Percentiles rank a stretch among this genome's conserved stretches.
Evolutionary conservation across 2,329 filamentous ascomycete species (phyloP).

Genomic region (Fusarium agapanthi): DNA sequence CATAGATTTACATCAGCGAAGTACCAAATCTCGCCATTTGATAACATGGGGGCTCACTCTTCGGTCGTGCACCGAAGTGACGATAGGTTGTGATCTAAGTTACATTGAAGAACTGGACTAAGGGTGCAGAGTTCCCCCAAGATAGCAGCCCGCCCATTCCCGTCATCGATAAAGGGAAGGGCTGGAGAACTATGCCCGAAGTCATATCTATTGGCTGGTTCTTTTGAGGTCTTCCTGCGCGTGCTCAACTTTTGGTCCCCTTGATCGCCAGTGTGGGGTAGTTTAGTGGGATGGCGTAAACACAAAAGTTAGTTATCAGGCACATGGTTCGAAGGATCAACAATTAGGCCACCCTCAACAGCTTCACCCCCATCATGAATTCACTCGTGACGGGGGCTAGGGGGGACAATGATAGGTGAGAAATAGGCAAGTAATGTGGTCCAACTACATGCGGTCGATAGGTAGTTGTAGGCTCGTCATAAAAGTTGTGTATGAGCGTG

Average conservation of each 20-base stretch:
- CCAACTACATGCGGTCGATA: background rate
- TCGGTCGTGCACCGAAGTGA: slow-evolving; percentile 9
- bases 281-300: background rate
- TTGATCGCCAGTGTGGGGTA: slow-evolving; percentile 33
- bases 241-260: slow-evolving; percentile 31
- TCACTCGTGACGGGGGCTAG: background rate
- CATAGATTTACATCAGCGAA: background rate
- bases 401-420: background rate
- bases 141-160: background rate
- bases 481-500: slow-evolving; percentile 12
- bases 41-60: background rate
- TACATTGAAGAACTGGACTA: slow-evolving; percentile 6
- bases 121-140: background rate
- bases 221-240: slow-evolving; percentile 9
- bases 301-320: slow-evolving; percentile 10
- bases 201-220: slow-evolving; percentile 15
- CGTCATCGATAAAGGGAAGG: background rate
- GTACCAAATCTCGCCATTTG: slow-evolving; percentile 2
- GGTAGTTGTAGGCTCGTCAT: background rate
- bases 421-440: slow-evolving; percentile 24
- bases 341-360: background rate
- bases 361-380: background rate
- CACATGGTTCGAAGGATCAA: slow-evolving; percentile 19
- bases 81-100: slow-evolving; percentile 18
- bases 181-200: background rate